Evolutionary conservation across 805 yeast species (phyloP).

Genomic region (Ogataea degrootiae): DNA sequence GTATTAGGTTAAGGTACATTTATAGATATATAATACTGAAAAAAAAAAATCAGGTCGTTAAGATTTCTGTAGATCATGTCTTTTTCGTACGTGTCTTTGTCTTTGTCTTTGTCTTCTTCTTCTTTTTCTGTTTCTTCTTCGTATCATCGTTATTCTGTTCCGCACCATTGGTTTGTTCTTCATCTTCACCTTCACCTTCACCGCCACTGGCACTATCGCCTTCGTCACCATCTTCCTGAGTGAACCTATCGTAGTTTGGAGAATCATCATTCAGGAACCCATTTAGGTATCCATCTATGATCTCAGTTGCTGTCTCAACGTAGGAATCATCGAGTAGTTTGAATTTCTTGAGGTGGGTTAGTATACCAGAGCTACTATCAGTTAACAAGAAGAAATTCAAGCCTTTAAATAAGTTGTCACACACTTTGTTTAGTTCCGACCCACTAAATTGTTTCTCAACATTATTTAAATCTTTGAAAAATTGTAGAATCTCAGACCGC

Average conservation of each 20-base stretch:
- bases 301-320: neutral
- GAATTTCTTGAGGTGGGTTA: slow-evolving; percentile 5
- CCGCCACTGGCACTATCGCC: neutral
- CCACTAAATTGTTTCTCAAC: slow-evolving; percentile 12
- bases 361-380: slow-evolving; percentile 4
- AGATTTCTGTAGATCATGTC: no score
- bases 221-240: neutral
- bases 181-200: slow-evolving; percentile 1
- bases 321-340: slow-evolving; percentile 1
- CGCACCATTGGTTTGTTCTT: neutral
- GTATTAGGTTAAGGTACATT: no score
- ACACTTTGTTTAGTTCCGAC: slow-evolving; percentile 7
- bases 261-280: neutral
- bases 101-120: slow-evolving; percentile 3
- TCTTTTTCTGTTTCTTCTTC: neutral
- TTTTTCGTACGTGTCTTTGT: neutral
- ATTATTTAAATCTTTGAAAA: slow-evolving; percentile 20
- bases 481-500: slow-evolving; percentile 16
- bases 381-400: slow-evolving; percentile 7
- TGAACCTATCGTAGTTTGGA: no score
- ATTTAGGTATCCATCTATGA: neutral
- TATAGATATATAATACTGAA: no score
- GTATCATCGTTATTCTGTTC: neutral
- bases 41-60: neutral
- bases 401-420: slow-evolving; percentile 18